Base-by-base conservation (phyloP, 441 rosid species). In the Syzygium syzygioides region DNA sequence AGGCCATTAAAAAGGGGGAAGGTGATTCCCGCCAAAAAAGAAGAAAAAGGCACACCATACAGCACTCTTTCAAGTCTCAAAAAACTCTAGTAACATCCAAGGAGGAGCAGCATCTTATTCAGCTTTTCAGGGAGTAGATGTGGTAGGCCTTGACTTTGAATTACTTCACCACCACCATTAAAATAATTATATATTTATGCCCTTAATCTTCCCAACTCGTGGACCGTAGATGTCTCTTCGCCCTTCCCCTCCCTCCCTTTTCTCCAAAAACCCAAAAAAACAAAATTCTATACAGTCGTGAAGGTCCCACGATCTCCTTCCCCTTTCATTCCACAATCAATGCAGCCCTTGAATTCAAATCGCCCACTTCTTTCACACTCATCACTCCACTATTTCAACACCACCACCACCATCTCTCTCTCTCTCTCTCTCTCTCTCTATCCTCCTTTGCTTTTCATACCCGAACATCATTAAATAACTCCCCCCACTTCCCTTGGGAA, bases 401-500 rank as follows among this genome's bases (percentile, higher is more conserved):
- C n/a, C 52, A 76, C n/a, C 83, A 76, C 83, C 83, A 71, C 68
- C 55, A 54, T 15, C 55, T 59, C 55, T 87, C n/a, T 62, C 86
- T 86, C 17, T 55, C 37, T 37, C 54, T 83, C 64, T 84, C 32
- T 90, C 68, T 71, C 90, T 93, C 90, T 41, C 45, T 41, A 41
- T 41, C 93, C 52, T 23, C 83, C 83, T 76, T 6, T 41, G 52
- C 83, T 41, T 76, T 76, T 76, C n/a, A 41, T 76, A 79, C 91
- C 90, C 92, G 79, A 88, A 89, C 89, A 91, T 90, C 89, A 83
- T 87, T 57, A 89, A 85, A 71, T 90, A 86, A 91, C 87, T 88
- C 80, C 93, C 94, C 25, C 80, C 57, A 91, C 85, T 88, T 89
- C 95, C 96, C 93, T 96, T 94, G 99, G 99, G 98, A 97, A 97